phyloP scores from a whole-genome alignment of 2,329 filamentous ascomycete species.

The Dothidotthia symphoricarpi region DNA sequence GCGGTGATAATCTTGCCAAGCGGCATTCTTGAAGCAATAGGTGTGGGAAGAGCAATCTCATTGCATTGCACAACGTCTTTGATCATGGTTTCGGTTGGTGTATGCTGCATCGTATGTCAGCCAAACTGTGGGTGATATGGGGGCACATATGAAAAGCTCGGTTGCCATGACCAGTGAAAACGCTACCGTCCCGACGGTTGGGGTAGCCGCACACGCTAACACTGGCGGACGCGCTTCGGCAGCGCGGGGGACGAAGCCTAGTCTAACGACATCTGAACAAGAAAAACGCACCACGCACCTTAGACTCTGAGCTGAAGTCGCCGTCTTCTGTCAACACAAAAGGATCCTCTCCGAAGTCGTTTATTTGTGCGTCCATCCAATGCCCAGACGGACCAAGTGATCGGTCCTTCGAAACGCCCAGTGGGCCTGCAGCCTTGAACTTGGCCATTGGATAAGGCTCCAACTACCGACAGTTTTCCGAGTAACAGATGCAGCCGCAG shows the following conservation, averaged over 20 bases:
- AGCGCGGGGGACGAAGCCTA: slow-evolving; percentile 14
- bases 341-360: not conserved
- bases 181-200: slow-evolving; percentile 2
- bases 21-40: slow-evolving; percentile 13
- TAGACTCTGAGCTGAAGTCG: slow-evolving; percentile 4
- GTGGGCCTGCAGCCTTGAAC: slow-evolving; percentile 2
- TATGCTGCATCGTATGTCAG: not conserved
- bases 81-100: not conserved
- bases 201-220: slow-evolving; percentile 12
- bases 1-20: slow-evolving; percentile 19
- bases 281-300: slow-evolving; percentile 6
- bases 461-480: too few species aligned
- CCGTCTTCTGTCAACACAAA: slow-evolving; percentile 5
- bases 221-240: slow-evolving; percentile 5
- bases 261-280: slow-evolving; percentile 13
- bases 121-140: too few species aligned
- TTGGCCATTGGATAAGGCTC: too few species aligned
- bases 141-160: too few species aligned
- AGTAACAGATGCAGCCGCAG: too few species aligned
- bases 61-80: slow-evolving; percentile 4
- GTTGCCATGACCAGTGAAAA: too few species aligned
- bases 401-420: not conserved
- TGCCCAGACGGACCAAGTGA: not conserved
- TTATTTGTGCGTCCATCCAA: not conserved
- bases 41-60: slow-evolving; percentile 15